Percentiles rank a stretch among this genome's conserved stretches.
phyloP scores from a whole-genome alignment of 345 rosid species.

The Tarenaya hassleriana region DNA sequence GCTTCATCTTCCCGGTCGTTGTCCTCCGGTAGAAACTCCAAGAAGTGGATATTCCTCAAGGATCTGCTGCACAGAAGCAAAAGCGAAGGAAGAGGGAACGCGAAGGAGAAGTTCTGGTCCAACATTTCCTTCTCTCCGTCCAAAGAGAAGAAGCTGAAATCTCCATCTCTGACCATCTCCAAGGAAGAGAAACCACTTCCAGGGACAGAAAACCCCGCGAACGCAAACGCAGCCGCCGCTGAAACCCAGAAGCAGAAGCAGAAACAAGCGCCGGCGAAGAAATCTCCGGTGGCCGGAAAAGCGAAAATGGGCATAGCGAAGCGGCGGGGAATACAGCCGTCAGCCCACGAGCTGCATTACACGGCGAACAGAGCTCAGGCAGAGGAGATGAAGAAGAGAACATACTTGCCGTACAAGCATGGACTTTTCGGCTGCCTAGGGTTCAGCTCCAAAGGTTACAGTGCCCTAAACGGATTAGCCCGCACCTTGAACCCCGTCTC shows the following conservation, averaged over 20 bases:
- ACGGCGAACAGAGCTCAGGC: slow-evolving; percentile 86
- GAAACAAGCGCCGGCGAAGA: slow-evolving; percentile 46
- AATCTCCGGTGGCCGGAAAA: slow-evolving; percentile 20
- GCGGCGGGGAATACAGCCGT: slow-evolving; percentile 62
- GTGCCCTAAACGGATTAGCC: slow-evolving; percentile 84
- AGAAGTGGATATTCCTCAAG: slow-evolving; percentile 83
- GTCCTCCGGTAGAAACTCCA: slow-evolving; percentile 88
- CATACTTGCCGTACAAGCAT: slow-evolving; percentile 87
- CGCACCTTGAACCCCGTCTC: slow-evolving; percentile 89
- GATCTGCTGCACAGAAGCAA: slow-evolving; percentile 86
- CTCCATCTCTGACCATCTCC: slow-evolving; percentile 1
- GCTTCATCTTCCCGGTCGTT: slow-evolving; percentile 86
- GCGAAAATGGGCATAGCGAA: slow-evolving; percentile 44
- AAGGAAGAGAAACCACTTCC: slow-evolving; percentile 21
- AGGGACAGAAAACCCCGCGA: background rate
- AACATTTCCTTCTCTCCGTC: slow-evolving; percentile 58
- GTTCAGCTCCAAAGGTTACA: slow-evolving; percentile 91
- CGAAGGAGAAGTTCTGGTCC: slow-evolving; percentile 61
- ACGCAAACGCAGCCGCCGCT: slow-evolving; percentile 3
- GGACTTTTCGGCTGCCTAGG: slow-evolving; percentile 95
- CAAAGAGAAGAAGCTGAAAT: slow-evolving; percentile 48
- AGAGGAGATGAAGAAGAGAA: slow-evolving; percentile 95
- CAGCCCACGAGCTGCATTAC: slow-evolving; percentile 92
- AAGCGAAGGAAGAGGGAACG: slow-evolving; percentile 77
- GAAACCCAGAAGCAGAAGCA: slow-evolving; percentile 24